A percentile compares a stretch with the other conserved stretches of the same genome.
Evolutionary conservation across 1,284 basidiomycete genomes (phyloP).

Genomic region (Sanghuangporus weigelae): DNA sequence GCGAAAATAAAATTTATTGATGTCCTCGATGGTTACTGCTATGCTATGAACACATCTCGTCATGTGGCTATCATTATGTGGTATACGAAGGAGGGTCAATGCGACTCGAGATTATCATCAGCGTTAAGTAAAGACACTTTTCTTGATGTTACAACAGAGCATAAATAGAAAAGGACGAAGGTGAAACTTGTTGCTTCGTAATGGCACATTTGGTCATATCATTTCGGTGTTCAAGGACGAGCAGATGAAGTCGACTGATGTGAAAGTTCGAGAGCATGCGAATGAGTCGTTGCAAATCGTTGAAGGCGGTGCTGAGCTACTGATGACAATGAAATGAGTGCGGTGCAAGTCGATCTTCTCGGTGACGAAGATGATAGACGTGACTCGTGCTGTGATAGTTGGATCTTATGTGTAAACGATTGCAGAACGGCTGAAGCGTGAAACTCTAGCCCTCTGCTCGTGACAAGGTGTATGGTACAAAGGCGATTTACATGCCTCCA

Average conservation of each 20-base stretch:
- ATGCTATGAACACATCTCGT: not conserved
- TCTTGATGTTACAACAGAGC: not conserved
- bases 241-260: not conserved
- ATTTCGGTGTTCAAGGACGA: not conserved
- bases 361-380: not conserved
- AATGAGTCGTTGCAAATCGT: not conserved
- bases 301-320: not conserved
- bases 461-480: not conserved
- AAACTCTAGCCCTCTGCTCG: not conserved
- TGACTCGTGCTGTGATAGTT: not conserved
- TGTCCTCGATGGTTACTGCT: not conserved
- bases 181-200: not conserved
- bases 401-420: not conserved
- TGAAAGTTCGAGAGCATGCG: not conserved
- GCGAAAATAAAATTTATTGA: not conserved
- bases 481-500: slow-evolving; percentile 1
- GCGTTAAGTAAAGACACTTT: not conserved
- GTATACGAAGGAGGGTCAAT: not conserved
- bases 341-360: not conserved
- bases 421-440: not conserved
- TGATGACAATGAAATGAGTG: not conserved
- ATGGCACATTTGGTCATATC: not conserved
- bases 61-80: not conserved
- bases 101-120: not conserved
- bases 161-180: not conserved